Percentiles rank a stretch among this genome's conserved stretches.
Conservation (phyloP, 108 stramenopile genomes). For the Cylindrotheca fusiformis region DNA sequence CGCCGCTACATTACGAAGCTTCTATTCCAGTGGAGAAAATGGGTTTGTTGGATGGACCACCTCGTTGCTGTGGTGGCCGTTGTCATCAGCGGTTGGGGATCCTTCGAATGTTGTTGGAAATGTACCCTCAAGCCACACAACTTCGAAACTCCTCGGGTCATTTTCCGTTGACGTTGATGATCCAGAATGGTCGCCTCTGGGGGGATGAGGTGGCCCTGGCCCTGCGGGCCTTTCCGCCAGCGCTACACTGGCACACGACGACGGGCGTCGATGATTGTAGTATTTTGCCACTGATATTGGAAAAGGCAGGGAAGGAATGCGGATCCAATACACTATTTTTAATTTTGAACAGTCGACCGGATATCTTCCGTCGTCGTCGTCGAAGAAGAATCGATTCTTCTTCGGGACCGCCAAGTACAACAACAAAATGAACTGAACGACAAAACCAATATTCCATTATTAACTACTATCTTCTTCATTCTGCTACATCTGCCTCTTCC, state of each 20-base stretch:
- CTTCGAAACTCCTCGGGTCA: constrained; percentile 30
- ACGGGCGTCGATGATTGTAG: constrained; percentile 23
- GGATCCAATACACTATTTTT: constrained; percentile 36
- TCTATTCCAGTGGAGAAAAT: constrained; percentile 57
- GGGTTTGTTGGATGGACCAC: constrained; percentile 30
- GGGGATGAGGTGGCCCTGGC: constrained; percentile 31
- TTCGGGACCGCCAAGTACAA: too few relatives aligned
- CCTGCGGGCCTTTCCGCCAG: constrained; percentile 38
- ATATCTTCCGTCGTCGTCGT: constrained; percentile 6
- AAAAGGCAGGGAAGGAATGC: constrained; percentile 34
- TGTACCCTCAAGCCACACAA: constrained; percentile 35
- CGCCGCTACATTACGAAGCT: constrained; percentile 49
- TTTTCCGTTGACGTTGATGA: constrained; percentile 49
- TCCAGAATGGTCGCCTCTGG: constrained; percentile 45
- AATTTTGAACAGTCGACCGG: constrained; percentile 34
- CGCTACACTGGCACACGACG: constrained; percentile 48
- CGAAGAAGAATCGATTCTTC: too few relatives aligned
- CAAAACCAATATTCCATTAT: too few relatives aligned
- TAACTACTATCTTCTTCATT: too few relatives aligned
- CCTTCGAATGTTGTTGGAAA: constrained; percentile 29
- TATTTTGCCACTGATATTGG: constrained; percentile 26
- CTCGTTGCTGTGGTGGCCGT: constrained; percentile 7
- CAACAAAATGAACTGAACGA: too few relatives aligned
- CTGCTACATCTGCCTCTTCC: too few relatives aligned
- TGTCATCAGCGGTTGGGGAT: constrained; percentile 39